Percentiles rank a stretch among this genome's conserved stretches.
These are phyloP conservation scores for Ophiostoma sp. DNA, from an alignment of 2,329 filamentous ascomycete species.

Conservation along the genomic window DNA sequence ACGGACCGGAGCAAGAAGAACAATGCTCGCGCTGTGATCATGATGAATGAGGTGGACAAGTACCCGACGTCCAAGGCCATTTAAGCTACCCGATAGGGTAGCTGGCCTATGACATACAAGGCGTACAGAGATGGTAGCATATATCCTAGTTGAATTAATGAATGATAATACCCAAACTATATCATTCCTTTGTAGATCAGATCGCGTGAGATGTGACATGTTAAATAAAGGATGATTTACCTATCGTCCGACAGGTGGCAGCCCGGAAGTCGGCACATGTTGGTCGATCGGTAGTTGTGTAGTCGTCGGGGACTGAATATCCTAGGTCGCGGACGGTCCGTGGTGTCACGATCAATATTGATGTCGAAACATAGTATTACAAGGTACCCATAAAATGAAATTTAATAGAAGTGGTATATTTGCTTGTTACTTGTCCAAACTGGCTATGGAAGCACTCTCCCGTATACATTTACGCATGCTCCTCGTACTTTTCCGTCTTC, in stretches of 20 bases:
- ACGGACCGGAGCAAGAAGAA: conserved; percentile 39
- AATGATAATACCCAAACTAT: neutral
- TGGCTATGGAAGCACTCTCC: neutral
- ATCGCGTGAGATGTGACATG: neutral
- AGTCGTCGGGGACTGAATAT: neutral
- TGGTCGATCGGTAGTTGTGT: neutral
- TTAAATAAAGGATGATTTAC: neutral
- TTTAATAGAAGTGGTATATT: too few species aligned
- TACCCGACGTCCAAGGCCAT: conserved; percentile 1
- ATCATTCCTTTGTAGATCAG: neutral
- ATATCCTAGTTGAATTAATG: neutral
- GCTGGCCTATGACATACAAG: too few species aligned
- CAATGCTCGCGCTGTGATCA: conserved; percentile 32
- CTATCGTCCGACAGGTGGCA: neutral
- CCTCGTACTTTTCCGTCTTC: neutral
- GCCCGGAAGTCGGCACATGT: neutral
- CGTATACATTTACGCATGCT: neutral
- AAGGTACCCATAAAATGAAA: too few species aligned
- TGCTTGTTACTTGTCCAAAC: too few species aligned
- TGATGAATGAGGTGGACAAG: conserved; percentile 33
- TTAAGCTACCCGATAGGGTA: neutral
- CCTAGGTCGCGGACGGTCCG: neutral
- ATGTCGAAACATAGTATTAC: too few species aligned
- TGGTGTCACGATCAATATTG: too few species aligned
- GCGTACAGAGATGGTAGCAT: neutral